Base-by-base conservation (phyloP, 257 asterid species). In the Thymus quinquecostatus region DNA sequence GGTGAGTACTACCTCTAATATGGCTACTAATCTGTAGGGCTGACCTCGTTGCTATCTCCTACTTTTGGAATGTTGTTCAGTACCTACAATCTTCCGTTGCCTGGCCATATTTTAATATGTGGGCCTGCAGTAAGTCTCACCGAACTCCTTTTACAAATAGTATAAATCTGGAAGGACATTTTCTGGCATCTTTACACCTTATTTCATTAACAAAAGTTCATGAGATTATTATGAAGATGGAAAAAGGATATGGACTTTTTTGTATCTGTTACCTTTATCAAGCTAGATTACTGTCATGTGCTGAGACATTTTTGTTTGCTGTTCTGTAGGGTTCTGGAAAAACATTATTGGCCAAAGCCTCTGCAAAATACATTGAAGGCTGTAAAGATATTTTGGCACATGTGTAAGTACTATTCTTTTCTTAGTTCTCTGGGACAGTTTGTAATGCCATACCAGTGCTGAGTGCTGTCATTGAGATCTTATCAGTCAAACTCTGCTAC, bases 41-140 rank as follows among this genome's bases (percentile, higher is more conserved):
- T 94, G 88, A 82, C 71, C 60, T 82, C 83, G 69, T 81, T 88
- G 69, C 76, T 94, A 54, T 89, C 96, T 76, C 86, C 85, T 68
- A 50, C 84, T 76, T 86, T 87, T 84, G 94, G 84, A 74, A 70
- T 75, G 80, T 72, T 86, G 79, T 81, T 82, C 78, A 83, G 86
- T 71, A 84, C 70, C 64, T 86, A 83, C 76, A 75, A 83, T 73
- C 90, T 91, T 75, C 97, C 97, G 6, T 75, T 87, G 75, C 97
- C 99, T 49, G 99, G 99, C 78, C 97, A 94, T 82, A 81, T 89
- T 77, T 87, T 94, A 56, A 88, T 94, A 56, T 86, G 80, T 64
- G 99, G 99, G 59, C 96, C 97, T 70, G 87, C 97, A 21, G 96
- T 87, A 81, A 89, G 96, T 85, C 58, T 66, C 77, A 59, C 71